These are phyloP conservation scores for Olyra latifolia DNA, from an alignment of 176 grass and related monocot species.

Conservation along the genomic window DNA sequence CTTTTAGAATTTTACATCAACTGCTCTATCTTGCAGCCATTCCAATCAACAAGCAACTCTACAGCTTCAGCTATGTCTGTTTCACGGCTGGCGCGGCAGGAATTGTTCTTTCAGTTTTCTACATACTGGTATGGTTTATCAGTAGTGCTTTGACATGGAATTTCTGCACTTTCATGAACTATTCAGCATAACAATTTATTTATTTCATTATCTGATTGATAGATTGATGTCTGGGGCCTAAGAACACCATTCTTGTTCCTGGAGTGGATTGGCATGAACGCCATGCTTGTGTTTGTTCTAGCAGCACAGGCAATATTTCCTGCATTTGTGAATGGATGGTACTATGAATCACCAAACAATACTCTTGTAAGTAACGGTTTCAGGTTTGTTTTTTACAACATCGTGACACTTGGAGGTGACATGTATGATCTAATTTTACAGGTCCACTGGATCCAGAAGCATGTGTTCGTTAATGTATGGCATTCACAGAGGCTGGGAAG, in stretches of 20 bases:
- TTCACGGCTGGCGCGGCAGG: slow-evolving; percentile 66
- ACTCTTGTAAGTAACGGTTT: slow-evolving; percentile 45
- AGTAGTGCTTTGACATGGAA: neutral
- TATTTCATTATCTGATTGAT: neutral
- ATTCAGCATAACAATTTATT: neutral
- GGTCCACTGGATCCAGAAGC: slow-evolving; percentile 64
- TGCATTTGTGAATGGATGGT: slow-evolving; percentile 70
- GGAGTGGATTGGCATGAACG: slow-evolving; percentile 87
- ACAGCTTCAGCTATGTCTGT: slow-evolving; percentile 79
- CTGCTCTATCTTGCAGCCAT: slow-evolving; percentile 45
- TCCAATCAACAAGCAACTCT: slow-evolving; percentile 86
- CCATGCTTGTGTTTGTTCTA: slow-evolving; percentile 87
- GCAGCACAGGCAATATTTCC: slow-evolving; percentile 71
- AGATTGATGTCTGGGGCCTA: slow-evolving; percentile 73
- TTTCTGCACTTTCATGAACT: neutral
- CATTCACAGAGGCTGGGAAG: slow-evolving; percentile 56
- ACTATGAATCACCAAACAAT: slow-evolving; percentile 48
- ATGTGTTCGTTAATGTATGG: slow-evolving; percentile 78
- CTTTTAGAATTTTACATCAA: neutral
- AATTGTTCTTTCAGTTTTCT: slow-evolving; percentile 64
- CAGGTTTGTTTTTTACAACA: neutral
- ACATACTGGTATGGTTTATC: slow-evolving; percentile 52
- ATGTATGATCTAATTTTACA: slow-evolving; percentile 19
- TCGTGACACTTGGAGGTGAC: neutral
- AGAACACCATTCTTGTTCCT: slow-evolving; percentile 58